Evolutionary conservation across 352 stramenopile species (phyloP).

Genomic region (Phytopythium mirpurense): DNA sequence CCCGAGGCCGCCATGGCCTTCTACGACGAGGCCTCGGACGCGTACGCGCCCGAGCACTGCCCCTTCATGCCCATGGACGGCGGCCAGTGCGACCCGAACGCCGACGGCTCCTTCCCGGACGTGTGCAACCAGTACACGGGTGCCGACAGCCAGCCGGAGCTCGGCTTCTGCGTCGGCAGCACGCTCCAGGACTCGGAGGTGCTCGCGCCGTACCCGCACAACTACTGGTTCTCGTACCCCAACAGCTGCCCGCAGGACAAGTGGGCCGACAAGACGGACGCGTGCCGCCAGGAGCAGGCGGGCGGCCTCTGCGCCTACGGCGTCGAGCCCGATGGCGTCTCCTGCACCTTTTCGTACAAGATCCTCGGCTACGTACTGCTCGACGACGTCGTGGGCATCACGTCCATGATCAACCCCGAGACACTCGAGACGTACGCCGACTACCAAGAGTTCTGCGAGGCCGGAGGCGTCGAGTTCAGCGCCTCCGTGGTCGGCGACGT

Average conservation of each 20-base stretch:
- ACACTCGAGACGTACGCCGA: conserved; percentile 32
- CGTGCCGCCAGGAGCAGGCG: conserved; percentile 27
- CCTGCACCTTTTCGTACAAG: conserved; percentile 60
- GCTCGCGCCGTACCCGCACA: conserved; percentile 66
- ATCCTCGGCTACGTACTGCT: conserved; percentile 54
- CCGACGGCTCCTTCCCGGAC: conserved; percentile 27
- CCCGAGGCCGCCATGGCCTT: conserved; percentile 30
- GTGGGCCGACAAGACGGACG: conserved; percentile 37
- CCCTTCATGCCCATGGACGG: conserved; percentile 56
- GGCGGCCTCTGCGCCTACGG: conserved; percentile 44
- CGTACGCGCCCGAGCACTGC: conserved; percentile 37
- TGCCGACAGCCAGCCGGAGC: conserved; percentile 25
- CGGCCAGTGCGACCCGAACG: conserved; percentile 41
- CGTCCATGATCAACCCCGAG: conserved; percentile 35
- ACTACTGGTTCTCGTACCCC: conserved; percentile 81
- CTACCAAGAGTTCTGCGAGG: conserved; percentile 58
- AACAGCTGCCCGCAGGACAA: conserved; percentile 48
- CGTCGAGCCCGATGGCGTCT: conserved; percentile 46
- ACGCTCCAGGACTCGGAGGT: conserved; percentile 34
- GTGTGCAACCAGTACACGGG: conserved; percentile 54
- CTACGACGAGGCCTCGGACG: conserved; percentile 28
- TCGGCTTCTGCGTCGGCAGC: conserved; percentile 47
- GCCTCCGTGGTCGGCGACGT: conserved; percentile 17
- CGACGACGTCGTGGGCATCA: conserved; percentile 73
- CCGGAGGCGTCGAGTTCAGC: conserved; percentile 48